phyloP scores from a whole-genome alignment of 192 early-diverging fungal species.

The Umbelopsis sp. region DNA sequence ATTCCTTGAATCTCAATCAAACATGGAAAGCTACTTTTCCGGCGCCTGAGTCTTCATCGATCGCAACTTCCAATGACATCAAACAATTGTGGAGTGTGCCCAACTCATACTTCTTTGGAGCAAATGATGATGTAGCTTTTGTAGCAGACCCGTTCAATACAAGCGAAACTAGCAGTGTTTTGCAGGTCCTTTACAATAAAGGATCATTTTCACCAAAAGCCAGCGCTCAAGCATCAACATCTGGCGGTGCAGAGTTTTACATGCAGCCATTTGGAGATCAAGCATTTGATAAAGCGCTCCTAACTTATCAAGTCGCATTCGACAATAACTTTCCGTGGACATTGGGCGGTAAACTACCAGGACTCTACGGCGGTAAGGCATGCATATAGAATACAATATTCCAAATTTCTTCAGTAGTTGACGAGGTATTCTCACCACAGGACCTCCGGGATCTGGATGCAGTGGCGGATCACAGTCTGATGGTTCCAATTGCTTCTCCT shows the following conservation, averaged over 20 bases:
- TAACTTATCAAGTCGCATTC: constrained; percentile 51
- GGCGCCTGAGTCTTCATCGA: neutral
- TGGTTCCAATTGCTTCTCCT: constrained; percentile 46
- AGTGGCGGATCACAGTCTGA: constrained; percentile 49
- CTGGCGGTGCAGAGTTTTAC: constrained; percentile 50
- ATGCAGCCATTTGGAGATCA: constrained; percentile 40
- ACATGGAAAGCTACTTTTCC: constrained; percentile 1
- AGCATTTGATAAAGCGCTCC: constrained; percentile 41
- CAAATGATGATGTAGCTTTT: constrained; percentile 32
- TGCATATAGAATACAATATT: neutral
- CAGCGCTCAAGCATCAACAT: constrained; percentile 16
- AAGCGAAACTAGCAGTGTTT: constrained; percentile 22
- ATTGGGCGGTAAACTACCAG: constrained; percentile 51
- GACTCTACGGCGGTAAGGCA: constrained; percentile 42
- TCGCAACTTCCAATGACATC: neutral
- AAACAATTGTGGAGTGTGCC: neutral
- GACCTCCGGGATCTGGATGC: constrained; percentile 39
- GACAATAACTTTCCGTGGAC: constrained; percentile 47
- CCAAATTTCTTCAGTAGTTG: no score
- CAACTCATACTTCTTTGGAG: constrained; percentile 32
- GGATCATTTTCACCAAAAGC: constrained; percentile 46
- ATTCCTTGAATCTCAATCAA: neutral
- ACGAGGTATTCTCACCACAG: neutral
- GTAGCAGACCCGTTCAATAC: constrained; percentile 37
- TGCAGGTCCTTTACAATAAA: constrained; percentile 43